Base-by-base conservation (phyloP, 768 basidiomycete genomes). In the Kwoniella newhampshirensis region DNA sequence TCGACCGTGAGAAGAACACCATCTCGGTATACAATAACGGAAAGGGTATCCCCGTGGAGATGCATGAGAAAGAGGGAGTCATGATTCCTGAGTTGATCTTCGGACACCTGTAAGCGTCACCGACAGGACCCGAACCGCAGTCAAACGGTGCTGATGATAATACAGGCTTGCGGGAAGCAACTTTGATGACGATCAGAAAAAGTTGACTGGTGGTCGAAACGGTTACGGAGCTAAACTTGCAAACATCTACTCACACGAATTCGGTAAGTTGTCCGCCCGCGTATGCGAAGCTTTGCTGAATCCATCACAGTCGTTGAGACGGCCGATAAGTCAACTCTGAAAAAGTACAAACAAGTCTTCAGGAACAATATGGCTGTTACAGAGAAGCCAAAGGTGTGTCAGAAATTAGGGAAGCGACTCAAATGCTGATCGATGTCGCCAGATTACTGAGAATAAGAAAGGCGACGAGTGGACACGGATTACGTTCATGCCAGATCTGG, bases 111-210 rank as follows among this genome's bases (percentile, higher is more conserved):
- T 77, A 41, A 62, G 75, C 60, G n/a, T n/a, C n/a, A n/a, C n/a
- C 12, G 28, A 23, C 20, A 1, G 18, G 11, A 40, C 9, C 35
- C 17, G 4, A 28, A 50, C 23, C 48, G 15, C 40, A n/a, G 25
- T 20, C 21, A 12, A 48, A 42, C 44, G 45, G 48, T 47, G 20
- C 23, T 52, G 11, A n/a, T 46, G 20, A 6, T n/a, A 18, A 1
- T 44, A 21, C 39, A 77, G 77, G 17, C 81, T 97, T 21, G 89
- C 94, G 1, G 89, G 87, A 11, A 94, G 91, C 42, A 98, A 98
- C 80, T 98, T 94, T 70, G 94, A 99, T 76, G 96, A 99, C 67
- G 88, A 92, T 76, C 93, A 99, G 80, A 96, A 92, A 83, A 97
- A 96, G 78, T 82, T 98, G 46, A 97, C 92, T 0, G 96, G 96